Percentiles rank a stretch among this genome's conserved stretches.
Evolutionary conservation across 371 early-diverging fungal genomes (phyloP).

Genomic region (Mortierella sp.): DNA sequence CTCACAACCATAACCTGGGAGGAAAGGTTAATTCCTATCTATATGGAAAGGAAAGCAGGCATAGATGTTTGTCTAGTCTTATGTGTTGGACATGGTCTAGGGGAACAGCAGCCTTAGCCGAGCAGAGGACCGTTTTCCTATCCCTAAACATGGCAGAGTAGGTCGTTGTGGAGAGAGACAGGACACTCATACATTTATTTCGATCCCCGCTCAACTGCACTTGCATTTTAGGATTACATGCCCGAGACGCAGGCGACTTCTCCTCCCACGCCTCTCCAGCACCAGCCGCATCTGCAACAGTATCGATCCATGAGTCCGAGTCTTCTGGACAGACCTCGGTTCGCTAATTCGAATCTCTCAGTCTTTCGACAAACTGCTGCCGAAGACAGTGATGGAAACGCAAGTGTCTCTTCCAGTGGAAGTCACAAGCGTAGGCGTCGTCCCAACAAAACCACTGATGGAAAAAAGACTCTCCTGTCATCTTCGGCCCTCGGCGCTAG

Average conservation of each 20-base stretch:
- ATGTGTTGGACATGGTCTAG: too few relatives aligned
- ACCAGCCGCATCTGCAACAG: conserved; percentile 11
- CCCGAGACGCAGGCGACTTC: conserved; percentile 15
- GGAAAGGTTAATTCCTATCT: too few relatives aligned
- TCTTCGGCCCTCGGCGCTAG: conserved; percentile 34
- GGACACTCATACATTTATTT: too few relatives aligned
- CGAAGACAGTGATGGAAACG: conserved; percentile 55
- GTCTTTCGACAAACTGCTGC: conserved; percentile 47
- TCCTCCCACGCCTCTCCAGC: conserved; percentile 9
- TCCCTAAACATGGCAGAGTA: too few relatives aligned
- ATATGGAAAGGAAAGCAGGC: too few relatives aligned
- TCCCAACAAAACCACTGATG: conserved; percentile 28
- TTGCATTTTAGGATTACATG: conserved; percentile 24
- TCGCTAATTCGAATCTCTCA: conserved; percentile 44
- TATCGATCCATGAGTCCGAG: conserved; percentile 48
- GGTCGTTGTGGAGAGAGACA: too few relatives aligned
- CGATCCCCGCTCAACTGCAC: too few relatives aligned
- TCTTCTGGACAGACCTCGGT: conserved; percentile 39
- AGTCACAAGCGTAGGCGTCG: conserved; percentile 54
- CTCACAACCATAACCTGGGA: too few relatives aligned
- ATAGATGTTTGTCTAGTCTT: too few relatives aligned
- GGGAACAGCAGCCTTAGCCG: too few relatives aligned
- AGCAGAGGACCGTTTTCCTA: too few relatives aligned
- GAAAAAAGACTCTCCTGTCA: conserved; percentile 28
- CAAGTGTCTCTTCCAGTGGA: conserved; percentile 56